Conservation (phyloP, 2,329 filamentous ascomycete genomes). For the Diaporthe velutina region DNA sequence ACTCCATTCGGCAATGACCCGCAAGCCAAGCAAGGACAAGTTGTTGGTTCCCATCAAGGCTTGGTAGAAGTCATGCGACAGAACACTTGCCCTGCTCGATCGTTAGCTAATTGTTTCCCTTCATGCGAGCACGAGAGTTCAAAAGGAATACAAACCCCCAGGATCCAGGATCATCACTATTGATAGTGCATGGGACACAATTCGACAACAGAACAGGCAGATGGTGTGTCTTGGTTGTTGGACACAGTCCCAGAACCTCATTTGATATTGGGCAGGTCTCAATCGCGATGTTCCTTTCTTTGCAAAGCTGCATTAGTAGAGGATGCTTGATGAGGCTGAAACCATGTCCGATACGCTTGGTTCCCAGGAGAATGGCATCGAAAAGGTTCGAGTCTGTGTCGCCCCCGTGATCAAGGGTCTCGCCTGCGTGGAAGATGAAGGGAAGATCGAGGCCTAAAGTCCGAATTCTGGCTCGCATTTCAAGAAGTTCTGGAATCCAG, state of each 20-base stretch:
- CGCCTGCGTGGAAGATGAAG: constrained; percentile 64
- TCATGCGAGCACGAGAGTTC: neutral
- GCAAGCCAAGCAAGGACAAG: constrained; percentile 79
- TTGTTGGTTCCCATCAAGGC: constrained; percentile 76
- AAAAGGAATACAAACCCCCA: constrained; percentile 68
- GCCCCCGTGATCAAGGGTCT: constrained; percentile 76
- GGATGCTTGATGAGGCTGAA: constrained; percentile 78
- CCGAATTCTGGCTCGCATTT: constrained; percentile 55
- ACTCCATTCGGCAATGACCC: constrained; percentile 75
- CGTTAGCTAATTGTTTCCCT: neutral
- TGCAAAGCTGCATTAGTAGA: constrained; percentile 63
- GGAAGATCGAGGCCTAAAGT: constrained; percentile 9
- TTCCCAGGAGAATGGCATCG: constrained; percentile 74
- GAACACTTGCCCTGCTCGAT: constrained; percentile 66
- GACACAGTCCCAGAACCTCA: constrained; percentile 79
- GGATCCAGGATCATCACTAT: constrained; percentile 80
- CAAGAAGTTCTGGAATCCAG: constrained; percentile 61
- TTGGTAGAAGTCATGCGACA: constrained; percentile 84
- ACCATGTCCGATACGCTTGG: constrained; percentile 80
- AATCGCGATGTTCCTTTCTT: constrained; percentile 72
- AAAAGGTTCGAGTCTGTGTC: constrained; percentile 76
- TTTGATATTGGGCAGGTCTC: constrained; percentile 84
- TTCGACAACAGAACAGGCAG: constrained; percentile 77
- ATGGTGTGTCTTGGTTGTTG: constrained; percentile 74
- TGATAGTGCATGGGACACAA: constrained; percentile 79